Evolutionary conservation across 2,329 filamentous ascomycete species (phyloP), one percentile per base, ranked within the genome.

Genomic region (Mollisia scopiformis): DNA sequence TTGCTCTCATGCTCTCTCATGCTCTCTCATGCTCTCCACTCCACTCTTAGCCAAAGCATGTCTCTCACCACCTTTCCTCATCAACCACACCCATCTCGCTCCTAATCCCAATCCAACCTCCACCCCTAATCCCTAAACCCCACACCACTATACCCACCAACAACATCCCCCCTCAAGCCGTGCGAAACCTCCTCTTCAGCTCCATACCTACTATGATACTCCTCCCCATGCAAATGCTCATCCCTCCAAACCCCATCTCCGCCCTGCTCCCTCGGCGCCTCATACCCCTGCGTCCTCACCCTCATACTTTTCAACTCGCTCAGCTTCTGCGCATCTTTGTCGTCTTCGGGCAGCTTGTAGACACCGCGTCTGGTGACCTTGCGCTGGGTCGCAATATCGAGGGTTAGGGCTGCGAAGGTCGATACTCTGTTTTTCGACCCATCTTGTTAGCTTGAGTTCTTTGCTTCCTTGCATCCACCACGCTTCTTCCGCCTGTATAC

Each of bases 131-230:
- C 51, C 30, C 41, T 39, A 37, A 33, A 54, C 30, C 13, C 33
- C 30, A 19, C 30, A 14, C 39, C 21, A 43, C 8, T 19, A 43
- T 37, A 37, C 4, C 33, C 23, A n/a, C 6, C 39, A 23, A 43
- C n/a, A 43, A n/a, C n/a, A n/a, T 1, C 16, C 39, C 39, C n/a
- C n/a, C 39, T 43, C 39, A 8, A n/a, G 5, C 37, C n/a, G n/a
- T n/a, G n/a, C n/a, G n/a, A n/a, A n/a, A 61, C 47, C 7, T 41
- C 50, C n/a, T 66, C 61, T 10, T 67, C 63, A 2, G 58, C 59
- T 14, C 68, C 68, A 64, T 71, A 71, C 5, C 68, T 49, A 51
- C 60, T 69, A 55, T 69, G 68, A 58, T 72, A 71, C 14, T 62
- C 66, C 57, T 70, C 69, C 57, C 69, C 68, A 11, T 54, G 28